Percentiles rank a stretch among this genome's conserved stretches.
Conservation (phyloP, 2,329 filamentous ascomycete genomes). For the Colletotrichum cordylinicola region DNA sequence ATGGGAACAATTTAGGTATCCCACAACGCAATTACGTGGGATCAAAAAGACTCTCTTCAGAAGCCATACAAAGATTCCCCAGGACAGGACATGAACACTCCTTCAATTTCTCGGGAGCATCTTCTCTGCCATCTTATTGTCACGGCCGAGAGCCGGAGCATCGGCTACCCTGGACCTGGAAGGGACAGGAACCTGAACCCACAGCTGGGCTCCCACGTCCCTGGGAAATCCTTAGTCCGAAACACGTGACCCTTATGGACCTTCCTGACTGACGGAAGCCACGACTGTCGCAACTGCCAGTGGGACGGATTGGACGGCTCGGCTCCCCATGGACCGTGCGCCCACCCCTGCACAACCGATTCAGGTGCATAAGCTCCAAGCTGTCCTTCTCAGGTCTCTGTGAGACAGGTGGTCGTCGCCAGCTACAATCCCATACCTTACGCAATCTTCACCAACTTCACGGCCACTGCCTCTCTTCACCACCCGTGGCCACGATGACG, state of each 20-base stretch:
- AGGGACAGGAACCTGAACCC: not conserved
- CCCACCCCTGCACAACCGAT: slow-evolving; percentile 17
- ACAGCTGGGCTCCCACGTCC: not conserved
- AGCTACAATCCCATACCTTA: slow-evolving; percentile 7
- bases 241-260: slow-evolving; percentile 6
- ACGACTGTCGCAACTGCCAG: not conserved
- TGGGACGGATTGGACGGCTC: slow-evolving; percentile 1
- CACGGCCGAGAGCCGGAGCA: not conserved
- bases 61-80: not conserved
- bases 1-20: not conserved
- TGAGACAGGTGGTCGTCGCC: slow-evolving; percentile 20
- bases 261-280: not conserved
- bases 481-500: slow-evolving; percentile 49
- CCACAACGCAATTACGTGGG: not conserved
- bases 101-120: not conserved
- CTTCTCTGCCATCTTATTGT: not conserved
- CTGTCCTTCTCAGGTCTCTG: slow-evolving; percentile 41
- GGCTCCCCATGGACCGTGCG: slow-evolving; percentile 17
- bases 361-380: slow-evolving; percentile 45
- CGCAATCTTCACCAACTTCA: slow-evolving; percentile 20
- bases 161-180: not conserved
- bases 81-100: not conserved
- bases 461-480: slow-evolving; percentile 19
- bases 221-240: slow-evolving; percentile 16
- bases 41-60: not conserved